These are phyloP conservation scores for Mycena pura DNA, from an alignment of 768 basidiomycete species.

Conservation along the genomic window DNA sequence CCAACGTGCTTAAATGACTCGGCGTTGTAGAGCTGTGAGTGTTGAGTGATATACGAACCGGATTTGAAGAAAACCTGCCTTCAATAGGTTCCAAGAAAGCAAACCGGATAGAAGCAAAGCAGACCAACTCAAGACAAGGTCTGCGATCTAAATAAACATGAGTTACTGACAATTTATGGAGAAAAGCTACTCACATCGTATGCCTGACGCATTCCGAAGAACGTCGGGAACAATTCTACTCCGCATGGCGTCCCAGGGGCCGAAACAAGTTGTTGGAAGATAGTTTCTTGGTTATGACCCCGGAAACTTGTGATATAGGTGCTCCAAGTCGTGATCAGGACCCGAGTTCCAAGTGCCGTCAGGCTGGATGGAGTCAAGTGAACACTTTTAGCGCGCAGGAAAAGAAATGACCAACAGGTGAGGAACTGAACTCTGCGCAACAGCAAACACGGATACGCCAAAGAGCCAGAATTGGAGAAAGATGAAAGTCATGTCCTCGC, in stretches of 20 bases:
- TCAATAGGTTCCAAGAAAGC: conserved; percentile 54
- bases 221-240: conserved; percentile 52
- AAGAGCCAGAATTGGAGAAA: conserved; percentile 63
- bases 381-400: background rate
- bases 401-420: conserved; percentile 50
- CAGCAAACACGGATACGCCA: conserved; percentile 54
- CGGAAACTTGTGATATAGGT: conserved; percentile 54
- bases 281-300: conserved; percentile 40
- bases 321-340: conserved; percentile 57
- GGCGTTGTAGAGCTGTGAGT: conserved; percentile 48
- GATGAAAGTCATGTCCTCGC: conserved; percentile 57
- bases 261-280: conserved; percentile 47
- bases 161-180: background rate
- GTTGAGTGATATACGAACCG: background rate
- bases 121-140: conserved; percentile 51
- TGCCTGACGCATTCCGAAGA: conserved; percentile 47
- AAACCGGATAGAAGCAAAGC: conserved; percentile 49
- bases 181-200: conserved; percentile 46
- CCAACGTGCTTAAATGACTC: conserved; percentile 60
- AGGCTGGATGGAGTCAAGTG: conserved; percentile 39
- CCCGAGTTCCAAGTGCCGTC: conserved; percentile 55
- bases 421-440: conserved; percentile 58
- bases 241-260: conserved; percentile 53
- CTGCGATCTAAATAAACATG: conserved; percentile 47
- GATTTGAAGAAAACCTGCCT: conserved; percentile 34